These are phyloP conservation scores for Colletotrichum camelliae DNA, from an alignment of 2,329 filamentous ascomycete genomes.

Conservation along the genomic window DNA sequence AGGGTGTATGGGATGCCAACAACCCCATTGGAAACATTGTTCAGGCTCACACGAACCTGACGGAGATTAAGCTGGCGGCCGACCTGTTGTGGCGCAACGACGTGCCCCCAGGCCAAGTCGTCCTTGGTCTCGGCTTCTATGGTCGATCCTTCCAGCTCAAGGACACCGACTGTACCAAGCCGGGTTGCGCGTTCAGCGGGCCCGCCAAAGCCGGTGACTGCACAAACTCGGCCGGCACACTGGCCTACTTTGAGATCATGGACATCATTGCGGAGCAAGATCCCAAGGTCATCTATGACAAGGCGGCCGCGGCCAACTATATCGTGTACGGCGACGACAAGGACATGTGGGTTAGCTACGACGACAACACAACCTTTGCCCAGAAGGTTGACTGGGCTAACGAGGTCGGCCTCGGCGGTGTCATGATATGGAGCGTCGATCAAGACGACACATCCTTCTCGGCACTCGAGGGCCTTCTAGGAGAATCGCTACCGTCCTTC, in stretches of 20 bases:
- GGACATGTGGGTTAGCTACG: conserved; percentile 25
- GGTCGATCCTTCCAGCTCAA: conserved; percentile 31
- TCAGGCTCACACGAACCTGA: conserved; percentile 45
- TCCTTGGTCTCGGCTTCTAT: conserved; percentile 48
- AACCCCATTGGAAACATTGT: conserved; percentile 31
- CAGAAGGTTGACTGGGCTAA: conserved; percentile 25
- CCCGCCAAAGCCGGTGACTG: not conserved
- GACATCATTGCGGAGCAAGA: not conserved
- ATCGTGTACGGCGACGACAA: conserved; percentile 13
- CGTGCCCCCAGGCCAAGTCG: conserved; percentile 43
- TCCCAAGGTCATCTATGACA: not conserved
- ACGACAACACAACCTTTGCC: conserved; percentile 23
- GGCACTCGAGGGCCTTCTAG: not conserved
- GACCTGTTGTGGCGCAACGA: conserved; percentile 47
- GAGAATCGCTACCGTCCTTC: not conserved
- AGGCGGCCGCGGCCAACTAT: conserved; percentile 20
- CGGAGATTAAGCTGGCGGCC: conserved; percentile 42
- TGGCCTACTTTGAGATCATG: not conserved
- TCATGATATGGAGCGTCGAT: conserved; percentile 27
- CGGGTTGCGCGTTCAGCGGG: not conserved
- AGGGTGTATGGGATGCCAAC: not conserved
- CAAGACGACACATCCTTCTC: not conserved
- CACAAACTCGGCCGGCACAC: not conserved
- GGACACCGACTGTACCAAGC: conserved; percentile 20
- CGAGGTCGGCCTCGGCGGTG: conserved; percentile 18